Evolutionary conservation across 2,329 filamentous ascomycete species (phyloP).

Genomic region (Ceratocystis cacaofunesta): DNA sequence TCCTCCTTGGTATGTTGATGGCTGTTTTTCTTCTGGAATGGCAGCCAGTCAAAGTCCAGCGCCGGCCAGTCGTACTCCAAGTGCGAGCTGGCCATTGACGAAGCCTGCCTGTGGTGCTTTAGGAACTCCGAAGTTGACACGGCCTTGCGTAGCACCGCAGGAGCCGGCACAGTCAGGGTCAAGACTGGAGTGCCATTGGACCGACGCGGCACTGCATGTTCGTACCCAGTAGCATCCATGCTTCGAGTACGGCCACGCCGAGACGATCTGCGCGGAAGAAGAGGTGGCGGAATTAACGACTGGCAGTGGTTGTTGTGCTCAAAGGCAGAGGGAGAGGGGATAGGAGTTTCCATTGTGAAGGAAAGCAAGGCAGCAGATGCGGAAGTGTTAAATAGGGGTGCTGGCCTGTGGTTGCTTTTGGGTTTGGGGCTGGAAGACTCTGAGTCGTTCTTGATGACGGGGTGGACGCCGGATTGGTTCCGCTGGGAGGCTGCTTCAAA

Average conservation of each 20-base stretch:
- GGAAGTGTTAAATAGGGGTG: neutral
- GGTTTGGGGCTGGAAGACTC: neutral
- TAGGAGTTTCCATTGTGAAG: conserved; percentile 1
- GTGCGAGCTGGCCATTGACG: conserved; percentile 1
- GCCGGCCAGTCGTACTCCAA: conserved; percentile 2
- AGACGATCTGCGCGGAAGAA: conserved; percentile 9
- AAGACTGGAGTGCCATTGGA: neutral
- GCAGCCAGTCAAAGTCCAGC: conserved; percentile 5
- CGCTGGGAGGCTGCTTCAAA: conserved; percentile 9
- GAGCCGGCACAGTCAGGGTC: conserved; percentile 1
- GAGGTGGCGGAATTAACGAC: conserved; percentile 5
- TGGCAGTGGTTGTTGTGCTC: conserved; percentile 4
- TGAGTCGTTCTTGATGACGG: neutral
- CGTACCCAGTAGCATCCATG: neutral
- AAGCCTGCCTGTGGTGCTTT: neutral
- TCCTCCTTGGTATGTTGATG: neutral
- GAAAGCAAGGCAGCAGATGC: neutral
- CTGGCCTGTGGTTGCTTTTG: neutral
- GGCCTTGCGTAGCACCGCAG: conserved; percentile 3
- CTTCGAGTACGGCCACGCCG: conserved; percentile 3
- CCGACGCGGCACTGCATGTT: neutral
- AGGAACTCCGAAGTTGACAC: neutral
- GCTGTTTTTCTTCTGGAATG: neutral
- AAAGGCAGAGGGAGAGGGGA: neutral
- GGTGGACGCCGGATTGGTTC: conserved; percentile 3